phyloP scores from a whole-genome alignment of 1,139 yeast genomes.

The Insectozyma bohioensis region DNA sequence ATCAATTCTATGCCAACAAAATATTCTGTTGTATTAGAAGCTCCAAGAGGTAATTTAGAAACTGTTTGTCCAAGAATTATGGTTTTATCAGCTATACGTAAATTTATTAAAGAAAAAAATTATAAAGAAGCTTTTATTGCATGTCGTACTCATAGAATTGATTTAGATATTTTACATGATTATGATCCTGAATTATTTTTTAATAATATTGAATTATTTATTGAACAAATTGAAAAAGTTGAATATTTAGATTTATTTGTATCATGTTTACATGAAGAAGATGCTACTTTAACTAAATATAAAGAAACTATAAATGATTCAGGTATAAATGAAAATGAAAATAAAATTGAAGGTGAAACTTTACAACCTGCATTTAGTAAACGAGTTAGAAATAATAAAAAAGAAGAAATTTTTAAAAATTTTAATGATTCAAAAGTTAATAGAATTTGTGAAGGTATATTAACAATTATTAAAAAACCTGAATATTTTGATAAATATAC shows the following conservation, averaged over 20 bases:
- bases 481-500: slow-evolving; percentile 58
- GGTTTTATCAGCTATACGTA: slow-evolving; percentile 83
- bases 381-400: slow-evolving; percentile 29
- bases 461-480: slow-evolving; percentile 54
- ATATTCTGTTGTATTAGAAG: slow-evolving; percentile 83
- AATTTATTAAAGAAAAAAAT: slow-evolving; percentile 54
- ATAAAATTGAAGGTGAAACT: slow-evolving; percentile 11
- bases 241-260: slow-evolving; percentile 85
- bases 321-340: slow-evolving; percentile 13
- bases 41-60: slow-evolving; percentile 95
- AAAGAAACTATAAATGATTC: slow-evolving; percentile 57
- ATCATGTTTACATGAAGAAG: slow-evolving; percentile 83
- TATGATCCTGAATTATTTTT: slow-evolving; percentile 72
- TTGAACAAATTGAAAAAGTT: slow-evolving; percentile 66
- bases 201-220: slow-evolving; percentile 63
- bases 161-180: slow-evolving; percentile 86
- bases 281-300: slow-evolving; percentile 81
- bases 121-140: slow-evolving; percentile 73
- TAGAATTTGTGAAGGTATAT: slow-evolving; percentile 69
- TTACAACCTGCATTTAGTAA: slow-evolving; percentile 18
- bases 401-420: slow-evolving; percentile 28
- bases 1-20: slow-evolving; percentile 82
- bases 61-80: slow-evolving; percentile 91
- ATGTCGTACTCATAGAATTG: slow-evolving; percentile 90
- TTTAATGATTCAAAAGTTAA: slow-evolving; percentile 64